A percentile compares a stretch with the other conserved stretches of the same genome.
These are phyloP conservation scores for Dothistroma pini DNA, from an alignment of 2,329 filamentous ascomycete genomes.

Conservation along the genomic window DNA sequence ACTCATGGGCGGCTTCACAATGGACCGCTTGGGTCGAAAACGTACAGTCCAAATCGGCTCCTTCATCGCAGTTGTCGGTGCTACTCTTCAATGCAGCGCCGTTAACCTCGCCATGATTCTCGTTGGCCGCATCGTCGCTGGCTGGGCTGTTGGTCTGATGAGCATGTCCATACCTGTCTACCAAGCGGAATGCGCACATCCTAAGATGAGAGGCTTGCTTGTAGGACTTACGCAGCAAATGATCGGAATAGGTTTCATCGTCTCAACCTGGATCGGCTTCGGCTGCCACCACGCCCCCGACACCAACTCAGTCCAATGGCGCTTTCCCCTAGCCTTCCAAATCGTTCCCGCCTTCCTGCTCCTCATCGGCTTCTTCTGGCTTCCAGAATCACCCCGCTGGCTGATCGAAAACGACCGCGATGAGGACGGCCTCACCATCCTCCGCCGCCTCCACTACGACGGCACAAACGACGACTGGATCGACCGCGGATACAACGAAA, in stretches of 20 bases:
- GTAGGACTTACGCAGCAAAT: conserved; percentile 57
- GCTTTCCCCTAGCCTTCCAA: conserved; percentile 47
- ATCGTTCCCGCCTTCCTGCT: conserved; percentile 44
- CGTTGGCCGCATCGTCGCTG: conserved; percentile 57
- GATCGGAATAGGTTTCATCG: conserved; percentile 56
- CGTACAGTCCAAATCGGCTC: conserved; percentile 59
- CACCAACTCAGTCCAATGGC: conserved; percentile 36
- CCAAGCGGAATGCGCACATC: conserved; percentile 58
- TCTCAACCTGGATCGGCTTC: conserved; percentile 53
- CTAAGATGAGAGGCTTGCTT: conserved; percentile 56
- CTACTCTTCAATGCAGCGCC: conserved; percentile 56
- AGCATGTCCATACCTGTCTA: conserved; percentile 61
- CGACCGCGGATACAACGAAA: conserved; percentile 56
- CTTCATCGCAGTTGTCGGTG: conserved; percentile 55
- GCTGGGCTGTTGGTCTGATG: conserved; percentile 56
- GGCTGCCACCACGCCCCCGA: conserved; percentile 40
- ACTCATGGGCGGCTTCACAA: conserved; percentile 54
- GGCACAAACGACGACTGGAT: conserved; percentile 57
- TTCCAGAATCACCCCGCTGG: conserved; percentile 16
- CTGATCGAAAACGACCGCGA: conserved; percentile 30
- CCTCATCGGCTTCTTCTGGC: conserved; percentile 40
- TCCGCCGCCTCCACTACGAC: conserved; percentile 52
- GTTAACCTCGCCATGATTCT: conserved; percentile 55
- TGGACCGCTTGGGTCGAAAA: conserved; percentile 59
- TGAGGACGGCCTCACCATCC: conserved; percentile 20